These are phyloP conservation scores for Orychophragmus violaceus DNA, from an alignment of 345 rosid genomes.

Conservation along the genomic window DNA sequence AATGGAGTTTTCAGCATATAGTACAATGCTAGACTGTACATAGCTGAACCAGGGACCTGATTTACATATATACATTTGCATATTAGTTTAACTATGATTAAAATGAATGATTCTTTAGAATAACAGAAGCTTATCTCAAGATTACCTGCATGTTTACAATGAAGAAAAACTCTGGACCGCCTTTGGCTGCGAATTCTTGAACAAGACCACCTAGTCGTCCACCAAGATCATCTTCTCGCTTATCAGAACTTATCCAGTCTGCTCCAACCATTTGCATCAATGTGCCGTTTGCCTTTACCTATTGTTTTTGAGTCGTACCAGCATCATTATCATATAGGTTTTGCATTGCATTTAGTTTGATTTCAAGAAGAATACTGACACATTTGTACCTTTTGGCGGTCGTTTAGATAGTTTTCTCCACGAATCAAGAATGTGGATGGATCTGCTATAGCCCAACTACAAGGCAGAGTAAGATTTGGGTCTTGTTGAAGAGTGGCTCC, in stretches of 20 bases:
- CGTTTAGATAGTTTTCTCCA: constrained; percentile 61
- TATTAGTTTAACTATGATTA: not conserved
- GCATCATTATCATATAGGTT: not conserved
- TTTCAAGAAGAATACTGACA: not conserved
- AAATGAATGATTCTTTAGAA: not conserved
- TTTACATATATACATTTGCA: not conserved
- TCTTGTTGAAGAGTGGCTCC: constrained; percentile 76
- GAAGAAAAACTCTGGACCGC: constrained; percentile 77
- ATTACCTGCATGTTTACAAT: constrained; percentile 68
- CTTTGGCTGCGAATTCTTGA: constrained; percentile 51
- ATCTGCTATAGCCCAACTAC: constrained; percentile 68
- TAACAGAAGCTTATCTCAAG: not conserved
- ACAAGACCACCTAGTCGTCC: constrained; percentile 62
- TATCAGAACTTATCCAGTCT: constrained; percentile 78
- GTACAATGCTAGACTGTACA: constrained; percentile 59
- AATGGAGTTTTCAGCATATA: constrained; percentile 64
- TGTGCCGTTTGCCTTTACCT: constrained; percentile 66
- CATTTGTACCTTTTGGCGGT: constrained; percentile 55
- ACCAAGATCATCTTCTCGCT: constrained; percentile 69
- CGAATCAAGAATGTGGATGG: constrained; percentile 76
- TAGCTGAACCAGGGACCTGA: constrained; percentile 69
- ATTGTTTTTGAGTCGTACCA: not conserved
- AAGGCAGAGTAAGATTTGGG: constrained; percentile 42
- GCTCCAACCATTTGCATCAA: constrained; percentile 88
- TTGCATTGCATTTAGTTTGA: not conserved